Evolutionary conservation across 176 grass and related monocot genomes (phyloP).

Genomic region (Cymbopogon citratus): DNA sequence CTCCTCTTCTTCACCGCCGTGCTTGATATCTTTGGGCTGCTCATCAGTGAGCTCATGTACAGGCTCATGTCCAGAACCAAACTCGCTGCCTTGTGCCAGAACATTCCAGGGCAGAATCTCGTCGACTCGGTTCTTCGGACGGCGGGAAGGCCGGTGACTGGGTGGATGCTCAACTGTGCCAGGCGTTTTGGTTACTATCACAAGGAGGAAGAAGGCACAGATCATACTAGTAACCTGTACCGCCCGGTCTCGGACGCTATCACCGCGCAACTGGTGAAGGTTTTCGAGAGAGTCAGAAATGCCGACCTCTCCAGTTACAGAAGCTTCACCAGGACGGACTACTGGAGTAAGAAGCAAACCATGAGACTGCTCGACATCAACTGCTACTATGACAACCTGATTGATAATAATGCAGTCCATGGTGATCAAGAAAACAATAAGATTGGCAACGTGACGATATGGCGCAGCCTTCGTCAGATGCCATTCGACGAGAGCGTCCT

Average conservation of each 20-base stretch:
- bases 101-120: neutral
- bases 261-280: neutral
- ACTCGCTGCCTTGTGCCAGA: neutral
- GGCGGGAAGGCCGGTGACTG: neutral
- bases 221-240: neutral
- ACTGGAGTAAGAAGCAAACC: neutral
- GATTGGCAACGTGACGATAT: too few relatives aligned
- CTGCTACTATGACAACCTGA: too few relatives aligned
- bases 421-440: too few relatives aligned
- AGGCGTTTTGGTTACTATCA: neutral
- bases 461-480: neutral
- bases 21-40: neutral
- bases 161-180: neutral
- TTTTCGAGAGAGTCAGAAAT: too few relatives aligned
- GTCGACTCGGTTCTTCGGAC: neutral
- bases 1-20: neutral
- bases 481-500: neutral
- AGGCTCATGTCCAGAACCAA: neutral
- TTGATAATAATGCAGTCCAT: too few relatives aligned
- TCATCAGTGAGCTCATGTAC: neutral
- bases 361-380: neutral
- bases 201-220: neutral
- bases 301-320: neutral
- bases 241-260: neutral
- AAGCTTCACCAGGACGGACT: neutral